Evolutionary conservation across 352 stramenopile genomes (phyloP).

Genomic region (Globisporangium parvum): DNA sequence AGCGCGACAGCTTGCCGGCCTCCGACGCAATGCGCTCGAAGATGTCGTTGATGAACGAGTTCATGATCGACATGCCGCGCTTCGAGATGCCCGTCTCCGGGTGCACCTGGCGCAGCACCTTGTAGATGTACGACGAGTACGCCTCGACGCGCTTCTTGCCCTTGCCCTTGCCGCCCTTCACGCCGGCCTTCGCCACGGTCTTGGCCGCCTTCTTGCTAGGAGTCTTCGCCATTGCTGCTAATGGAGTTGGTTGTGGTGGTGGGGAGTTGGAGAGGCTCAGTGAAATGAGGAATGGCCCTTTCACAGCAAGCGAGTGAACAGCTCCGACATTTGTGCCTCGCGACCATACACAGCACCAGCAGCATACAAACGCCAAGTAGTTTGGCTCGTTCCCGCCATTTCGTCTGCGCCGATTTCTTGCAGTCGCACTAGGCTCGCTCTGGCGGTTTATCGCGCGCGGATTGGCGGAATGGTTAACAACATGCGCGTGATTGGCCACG

Average conservation of each 20-base stretch:
- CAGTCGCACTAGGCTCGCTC: too few relatives aligned
- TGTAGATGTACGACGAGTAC: conserved; percentile 92
- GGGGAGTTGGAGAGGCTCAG: conserved; percentile 13
- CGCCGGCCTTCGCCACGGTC: conserved; percentile 61
- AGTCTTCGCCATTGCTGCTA: conserved; percentile 90
- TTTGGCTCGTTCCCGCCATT: too few relatives aligned
- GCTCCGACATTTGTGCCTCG: too few relatives aligned
- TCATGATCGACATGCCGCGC: conserved; percentile 98
- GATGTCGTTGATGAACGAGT: conserved; percentile 99
- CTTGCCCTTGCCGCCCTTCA: conserved; percentile 71
- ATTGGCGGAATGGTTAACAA: too few relatives aligned
- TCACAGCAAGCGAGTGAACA: neutral
- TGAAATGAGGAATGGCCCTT: conserved; percentile 27
- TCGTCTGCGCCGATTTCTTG: too few relatives aligned
- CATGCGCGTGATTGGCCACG: too few relatives aligned
- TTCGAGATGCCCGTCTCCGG: conserved; percentile 96
- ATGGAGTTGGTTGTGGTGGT: conserved; percentile 10
- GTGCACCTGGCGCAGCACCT: conserved; percentile 94
- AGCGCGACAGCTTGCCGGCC: conserved; percentile 93
- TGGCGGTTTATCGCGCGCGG: too few relatives aligned
- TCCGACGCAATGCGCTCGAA: conserved; percentile 97
- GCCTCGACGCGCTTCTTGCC: conserved; percentile 87
- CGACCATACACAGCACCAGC: too few relatives aligned
- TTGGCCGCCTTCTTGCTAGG: conserved; percentile 92
- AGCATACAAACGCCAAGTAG: too few relatives aligned